Evolutionary conservation across 148 eudicot genomes (phyloP).

Genomic region (Cornus controversa): DNA sequence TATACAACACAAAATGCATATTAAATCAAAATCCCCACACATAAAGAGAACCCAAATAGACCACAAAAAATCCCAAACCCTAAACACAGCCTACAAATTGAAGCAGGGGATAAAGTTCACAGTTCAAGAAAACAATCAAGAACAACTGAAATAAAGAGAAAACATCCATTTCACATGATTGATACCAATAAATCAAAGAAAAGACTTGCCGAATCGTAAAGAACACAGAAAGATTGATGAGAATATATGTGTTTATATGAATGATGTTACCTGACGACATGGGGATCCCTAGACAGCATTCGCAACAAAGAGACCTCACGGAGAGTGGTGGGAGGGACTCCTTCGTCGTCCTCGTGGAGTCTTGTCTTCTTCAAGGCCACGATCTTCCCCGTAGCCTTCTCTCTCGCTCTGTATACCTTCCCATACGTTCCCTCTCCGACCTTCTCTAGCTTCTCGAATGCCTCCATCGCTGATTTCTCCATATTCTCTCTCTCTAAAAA

Average conservation of each 20-base stretch:
- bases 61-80: conserved; percentile 4
- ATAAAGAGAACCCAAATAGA: neutral
- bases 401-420: conserved; percentile 86
- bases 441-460: conserved; percentile 93
- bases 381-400: conserved; percentile 79
- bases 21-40: neutral
- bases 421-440: conserved; percentile 98
- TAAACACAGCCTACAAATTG: neutral
- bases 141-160: neutral
- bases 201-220: neutral
- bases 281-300: conserved; percentile 94
- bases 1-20: neutral
- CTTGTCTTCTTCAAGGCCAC: conserved; percentile 94
- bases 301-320: conserved; percentile 87
- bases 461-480: conserved; percentile 64
- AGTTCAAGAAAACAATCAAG: conserved; percentile 7
- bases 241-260: too few relatives aligned
- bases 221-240: too few relatives aligned
- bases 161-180: too few relatives aligned
- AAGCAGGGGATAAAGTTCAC: neutral
- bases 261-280: conserved; percentile 62
- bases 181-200: neutral
- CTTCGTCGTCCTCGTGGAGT: conserved; percentile 92
- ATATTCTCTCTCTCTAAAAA: conserved; percentile 8
- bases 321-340: conserved; percentile 95